Percentiles rank a stretch among this genome's conserved stretches.
Evolutionary conservation across 2,329 filamentous ascomycete species (phyloP).

Genomic region (Trichoderma aggressivum): DNA sequence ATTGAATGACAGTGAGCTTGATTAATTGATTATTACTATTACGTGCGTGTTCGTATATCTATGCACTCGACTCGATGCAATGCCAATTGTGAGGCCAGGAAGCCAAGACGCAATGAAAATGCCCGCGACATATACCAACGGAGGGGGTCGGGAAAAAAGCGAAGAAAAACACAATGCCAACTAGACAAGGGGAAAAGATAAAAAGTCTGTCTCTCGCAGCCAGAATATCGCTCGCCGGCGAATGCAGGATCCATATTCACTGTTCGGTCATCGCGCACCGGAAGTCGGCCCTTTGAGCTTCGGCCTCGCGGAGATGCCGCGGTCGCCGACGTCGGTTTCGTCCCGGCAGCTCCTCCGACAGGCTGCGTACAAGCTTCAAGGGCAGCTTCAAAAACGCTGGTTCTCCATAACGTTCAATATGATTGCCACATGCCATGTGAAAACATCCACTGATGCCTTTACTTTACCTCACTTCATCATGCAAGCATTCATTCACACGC

Average conservation of each 20-base stretch:
- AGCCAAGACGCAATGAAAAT: not conserved
- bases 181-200: not conserved
- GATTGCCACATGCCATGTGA: not conserved
- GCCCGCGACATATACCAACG: not conserved
- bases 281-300: constrained; percentile 2
- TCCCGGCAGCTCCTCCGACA: not conserved
- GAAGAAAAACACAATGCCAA: not conserved
- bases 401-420: not conserved
- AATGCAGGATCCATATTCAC: not conserved
- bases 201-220: not conserved
- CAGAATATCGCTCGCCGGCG: not conserved
- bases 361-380: not conserved
- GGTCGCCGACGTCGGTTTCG: not conserved
- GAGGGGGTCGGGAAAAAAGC: not conserved
- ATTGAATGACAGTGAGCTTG: not conserved
- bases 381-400: not conserved
- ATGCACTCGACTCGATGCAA: not conserved
- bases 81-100: not conserved
- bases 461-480: not conserved
- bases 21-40: not conserved
- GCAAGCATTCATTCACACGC: not conserved
- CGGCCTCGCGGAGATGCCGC: constrained; percentile 8
- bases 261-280: not conserved
- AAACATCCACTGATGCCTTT: not conserved
- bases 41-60: not conserved